phyloP scores from a whole-genome alignment of 208 protist genomes.

The Trypanosoma caninum region DNA sequence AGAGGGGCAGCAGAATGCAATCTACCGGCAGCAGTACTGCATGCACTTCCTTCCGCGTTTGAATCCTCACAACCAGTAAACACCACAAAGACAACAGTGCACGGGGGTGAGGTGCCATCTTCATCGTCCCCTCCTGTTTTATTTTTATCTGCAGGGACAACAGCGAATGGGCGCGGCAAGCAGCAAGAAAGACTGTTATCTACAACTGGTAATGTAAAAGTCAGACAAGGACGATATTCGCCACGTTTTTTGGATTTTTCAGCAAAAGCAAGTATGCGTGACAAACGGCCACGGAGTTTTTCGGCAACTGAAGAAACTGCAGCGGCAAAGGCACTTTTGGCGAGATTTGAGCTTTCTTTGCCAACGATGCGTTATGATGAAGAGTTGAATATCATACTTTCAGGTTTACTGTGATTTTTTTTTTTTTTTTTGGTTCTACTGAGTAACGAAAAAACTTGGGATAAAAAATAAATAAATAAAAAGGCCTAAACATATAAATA shows the following conservation, averaged over 20 bases:
- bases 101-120: not conserved
- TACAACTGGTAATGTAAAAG: not conserved
- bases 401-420: not conserved
- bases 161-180: not conserved
- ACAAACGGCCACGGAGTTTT: constrained; percentile 4
- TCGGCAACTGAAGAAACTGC: constrained; percentile 7
- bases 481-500: too few species aligned
- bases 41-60: too few species aligned
- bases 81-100: not conserved
- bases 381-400: constrained; percentile 8
- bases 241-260: constrained; percentile 12
- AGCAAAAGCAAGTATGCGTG: not conserved
- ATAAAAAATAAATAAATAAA: too few species aligned
- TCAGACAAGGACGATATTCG: not conserved
- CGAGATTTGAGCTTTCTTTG: constrained; percentile 21
- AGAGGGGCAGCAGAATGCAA: too few species aligned
- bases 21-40: too few species aligned
- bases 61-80: too few species aligned
- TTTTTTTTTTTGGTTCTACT: not conserved
- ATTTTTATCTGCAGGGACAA: not conserved
- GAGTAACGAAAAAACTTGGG: too few species aligned
- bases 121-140: not conserved
- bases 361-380: constrained; percentile 22
- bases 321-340: constrained; percentile 4
- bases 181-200: not conserved